These are phyloP conservation scores for Dactylorhiza incarnata DNA, from an alignment of 106 monocot species.

Conservation along the genomic window DNA sequence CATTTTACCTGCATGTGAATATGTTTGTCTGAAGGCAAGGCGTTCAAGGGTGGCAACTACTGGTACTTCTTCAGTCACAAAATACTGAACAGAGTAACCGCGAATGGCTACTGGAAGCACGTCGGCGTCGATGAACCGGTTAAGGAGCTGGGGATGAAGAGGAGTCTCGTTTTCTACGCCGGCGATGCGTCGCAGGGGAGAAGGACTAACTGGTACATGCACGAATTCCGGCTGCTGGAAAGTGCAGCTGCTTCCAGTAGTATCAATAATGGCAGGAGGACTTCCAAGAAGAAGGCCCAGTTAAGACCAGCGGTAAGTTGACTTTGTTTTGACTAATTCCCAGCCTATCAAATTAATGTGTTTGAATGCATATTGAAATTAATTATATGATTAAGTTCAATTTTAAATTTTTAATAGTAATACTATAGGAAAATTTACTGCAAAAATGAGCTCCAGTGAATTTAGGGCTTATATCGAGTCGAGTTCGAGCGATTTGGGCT, in stretches of 20 bases:
- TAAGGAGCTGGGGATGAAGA: conserved; percentile 56
- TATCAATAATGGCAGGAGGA: conserved; percentile 16
- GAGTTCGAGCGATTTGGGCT: no score
- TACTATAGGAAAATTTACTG: no score
- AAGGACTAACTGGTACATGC: conserved; percentile 83
- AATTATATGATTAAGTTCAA: no score
- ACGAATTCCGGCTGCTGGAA: conserved; percentile 66
- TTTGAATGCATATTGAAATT: no score
- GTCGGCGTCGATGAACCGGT: conserved; percentile 42
- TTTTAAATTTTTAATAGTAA: no score
- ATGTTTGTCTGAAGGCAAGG: conserved; percentile 44
- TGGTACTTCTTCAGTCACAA: conserved; percentile 41
- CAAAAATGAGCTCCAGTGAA: no score
- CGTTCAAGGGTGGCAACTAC: conserved; percentile 51
- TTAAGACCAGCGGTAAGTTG: conserved; percentile 26
- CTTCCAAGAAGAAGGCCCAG: conserved; percentile 27
- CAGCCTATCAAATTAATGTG: background rate
- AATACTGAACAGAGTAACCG: conserved; percentile 21
- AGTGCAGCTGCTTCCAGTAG: conserved; percentile 3
- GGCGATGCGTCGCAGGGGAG: conserved; percentile 35
- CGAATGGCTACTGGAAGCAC: conserved; percentile 54
- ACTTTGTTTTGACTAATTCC: background rate
- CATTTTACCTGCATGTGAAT: background rate
- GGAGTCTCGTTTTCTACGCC: conserved; percentile 37
- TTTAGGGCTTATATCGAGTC: no score